Evolutionary conservation across 768 basidiomycete species (phyloP).

Genomic region (Tricholoma flavovirens): DNA sequence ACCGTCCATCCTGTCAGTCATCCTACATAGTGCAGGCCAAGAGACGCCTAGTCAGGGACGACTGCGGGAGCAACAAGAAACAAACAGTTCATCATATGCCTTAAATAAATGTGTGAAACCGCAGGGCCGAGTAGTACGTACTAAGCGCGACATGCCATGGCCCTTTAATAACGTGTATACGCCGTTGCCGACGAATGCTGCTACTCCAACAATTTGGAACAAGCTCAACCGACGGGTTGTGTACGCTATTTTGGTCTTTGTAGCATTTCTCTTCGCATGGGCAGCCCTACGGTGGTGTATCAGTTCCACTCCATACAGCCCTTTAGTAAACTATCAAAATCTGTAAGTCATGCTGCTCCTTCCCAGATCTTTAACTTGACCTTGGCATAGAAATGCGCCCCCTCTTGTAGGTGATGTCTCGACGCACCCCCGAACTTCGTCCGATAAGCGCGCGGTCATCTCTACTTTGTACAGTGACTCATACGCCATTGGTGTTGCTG

Average conservation of each 20-base stretch:
- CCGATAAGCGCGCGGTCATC: conserved; percentile 17
- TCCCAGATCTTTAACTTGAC: neutral
- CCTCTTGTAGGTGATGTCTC: conserved; percentile 7
- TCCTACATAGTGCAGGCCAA: too few relatives aligned
- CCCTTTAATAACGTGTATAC: neutral
- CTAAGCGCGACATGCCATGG: neutral
- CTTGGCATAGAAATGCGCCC: conserved; percentile 13
- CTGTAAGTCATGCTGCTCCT: conserved; percentile 11
- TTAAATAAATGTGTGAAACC: neutral
- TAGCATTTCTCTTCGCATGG: conserved; percentile 2
- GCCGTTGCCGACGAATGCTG: conserved; percentile 1
- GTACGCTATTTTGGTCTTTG: neutral
- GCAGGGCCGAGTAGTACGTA: neutral
- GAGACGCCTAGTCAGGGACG: neutral
- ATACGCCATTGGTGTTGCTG: conserved; percentile 23
- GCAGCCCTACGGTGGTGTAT: neutral
- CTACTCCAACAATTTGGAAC: neutral
- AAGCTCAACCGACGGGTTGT: conserved; percentile 3
- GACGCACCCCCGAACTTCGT: neutral
- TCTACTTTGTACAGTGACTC: conserved; percentile 25
- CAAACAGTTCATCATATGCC: neutral
- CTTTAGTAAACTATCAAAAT: conserved; percentile 20
- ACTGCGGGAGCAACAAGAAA: neutral
- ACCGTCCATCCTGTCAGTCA: too few relatives aligned
- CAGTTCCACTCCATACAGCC: conserved; percentile 11